These are phyloP conservation scores for Aureobasidium sp. DNA, from an alignment of 2,329 filamentous ascomycete genomes.

Conservation along the genomic window DNA sequence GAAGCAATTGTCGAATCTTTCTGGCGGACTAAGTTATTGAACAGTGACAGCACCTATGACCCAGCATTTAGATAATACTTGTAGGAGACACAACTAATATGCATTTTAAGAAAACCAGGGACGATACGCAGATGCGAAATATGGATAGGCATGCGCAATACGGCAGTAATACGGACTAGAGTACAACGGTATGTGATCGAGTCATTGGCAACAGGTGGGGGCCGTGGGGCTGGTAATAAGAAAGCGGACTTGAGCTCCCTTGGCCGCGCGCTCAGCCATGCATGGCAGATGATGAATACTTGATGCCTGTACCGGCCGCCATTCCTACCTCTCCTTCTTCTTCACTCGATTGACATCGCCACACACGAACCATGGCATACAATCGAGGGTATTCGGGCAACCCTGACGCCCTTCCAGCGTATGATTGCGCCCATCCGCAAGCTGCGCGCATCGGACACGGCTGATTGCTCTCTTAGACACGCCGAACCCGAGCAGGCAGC, in stretches of 20 bases:
- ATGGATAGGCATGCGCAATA: neutral
- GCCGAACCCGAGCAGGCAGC: constrained; percentile 62
- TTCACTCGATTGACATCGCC: neutral
- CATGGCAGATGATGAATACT: constrained; percentile 7
- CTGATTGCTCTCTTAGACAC: constrained; percentile 45
- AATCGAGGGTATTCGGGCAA: constrained; percentile 71
- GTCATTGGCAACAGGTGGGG: constrained; percentile 1
- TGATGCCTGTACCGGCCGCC: neutral
- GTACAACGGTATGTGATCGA: neutral
- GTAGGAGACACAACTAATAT: neutral
- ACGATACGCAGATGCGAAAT: neutral
- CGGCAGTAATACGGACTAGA: neutral
- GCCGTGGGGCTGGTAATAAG: neutral
- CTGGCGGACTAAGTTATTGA: neutral
- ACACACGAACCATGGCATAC: constrained; percentile 67
- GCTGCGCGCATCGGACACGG: neutral
- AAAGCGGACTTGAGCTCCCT: neutral
- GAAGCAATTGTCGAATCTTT: neutral
- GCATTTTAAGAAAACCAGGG: neutral
- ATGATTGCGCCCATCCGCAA: constrained; percentile 31
- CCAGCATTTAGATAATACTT: neutral
- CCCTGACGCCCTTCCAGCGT: constrained; percentile 90
- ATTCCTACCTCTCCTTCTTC: neutral
- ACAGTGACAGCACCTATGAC: neutral
- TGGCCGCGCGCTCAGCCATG: constrained; percentile 5